Conservation (phyloP, 768 basidiomycete species). For the Peribolospora kevripleyi region DNA sequence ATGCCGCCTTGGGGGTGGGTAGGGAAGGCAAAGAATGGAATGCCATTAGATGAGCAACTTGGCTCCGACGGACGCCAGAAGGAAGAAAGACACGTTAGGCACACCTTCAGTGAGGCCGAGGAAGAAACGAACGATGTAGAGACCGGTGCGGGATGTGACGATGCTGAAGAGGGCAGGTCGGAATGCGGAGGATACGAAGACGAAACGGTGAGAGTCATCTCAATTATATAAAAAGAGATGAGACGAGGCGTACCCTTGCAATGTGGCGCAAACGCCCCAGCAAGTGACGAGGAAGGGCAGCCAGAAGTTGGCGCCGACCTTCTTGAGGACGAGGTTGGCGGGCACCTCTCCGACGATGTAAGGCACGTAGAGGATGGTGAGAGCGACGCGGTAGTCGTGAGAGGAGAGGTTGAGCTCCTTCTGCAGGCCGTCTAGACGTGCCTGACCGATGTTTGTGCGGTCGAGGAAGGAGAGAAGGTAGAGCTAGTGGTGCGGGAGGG, state of each 20-base stretch:
- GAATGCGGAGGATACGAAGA: not conserved
- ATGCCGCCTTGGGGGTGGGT: not conserved
- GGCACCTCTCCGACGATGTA: constrained; percentile 27
- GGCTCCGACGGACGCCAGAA: constrained; percentile 1
- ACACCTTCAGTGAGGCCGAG: constrained; percentile 17
- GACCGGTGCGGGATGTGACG: constrained; percentile 11
- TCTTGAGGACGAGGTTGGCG: constrained; percentile 18
- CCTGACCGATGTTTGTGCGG: constrained; percentile 30
- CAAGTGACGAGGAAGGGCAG: constrained; percentile 37
- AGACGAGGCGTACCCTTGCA: not conserved
- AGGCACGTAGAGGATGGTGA: constrained; percentile 14
- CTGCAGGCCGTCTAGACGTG: constrained; percentile 38
- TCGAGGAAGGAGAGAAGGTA: constrained; percentile 1
- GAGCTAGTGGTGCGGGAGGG: not conserved
- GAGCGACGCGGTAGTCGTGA: constrained; percentile 21
- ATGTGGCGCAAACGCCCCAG: constrained; percentile 31
- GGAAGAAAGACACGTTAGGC: not conserved
- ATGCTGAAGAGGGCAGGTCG: constrained; percentile 22
- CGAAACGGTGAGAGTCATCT: no score
- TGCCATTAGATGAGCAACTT: not conserved
- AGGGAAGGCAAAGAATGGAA: not conserved
- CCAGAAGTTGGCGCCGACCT: constrained; percentile 34
- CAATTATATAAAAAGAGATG: no score
- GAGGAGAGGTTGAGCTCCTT: constrained; percentile 28
- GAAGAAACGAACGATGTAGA: constrained; percentile 14